phyloP scores from a whole-genome alignment of 2,329 filamentous ascomycete genomes.

The Aspergillus costaricaensis region DNA sequence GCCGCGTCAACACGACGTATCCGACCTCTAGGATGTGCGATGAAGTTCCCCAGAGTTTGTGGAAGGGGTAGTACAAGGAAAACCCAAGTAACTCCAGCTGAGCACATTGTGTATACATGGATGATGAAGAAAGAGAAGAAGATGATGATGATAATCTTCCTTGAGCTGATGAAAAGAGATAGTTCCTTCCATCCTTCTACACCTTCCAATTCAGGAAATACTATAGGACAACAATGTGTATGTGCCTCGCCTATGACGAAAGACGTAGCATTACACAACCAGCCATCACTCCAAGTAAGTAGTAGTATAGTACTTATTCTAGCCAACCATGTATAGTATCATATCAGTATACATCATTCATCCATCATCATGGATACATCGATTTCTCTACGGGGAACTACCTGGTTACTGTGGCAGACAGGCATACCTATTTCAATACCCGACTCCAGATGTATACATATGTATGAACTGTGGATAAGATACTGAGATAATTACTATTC shows the following conservation, averaged over 20 bases:
- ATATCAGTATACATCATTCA: neutral
- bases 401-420: neutral
- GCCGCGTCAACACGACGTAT: constrained; percentile 8
- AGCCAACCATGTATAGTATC: neutral
- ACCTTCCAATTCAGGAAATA: too few species aligned
- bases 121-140: neutral
- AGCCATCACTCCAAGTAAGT: too few species aligned
- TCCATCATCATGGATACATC: neutral
- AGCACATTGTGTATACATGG: neutral
- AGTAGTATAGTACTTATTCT: too few species aligned
- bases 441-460: neutral
- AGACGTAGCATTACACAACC: too few species aligned
- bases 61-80: neutral
- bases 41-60: neutral
- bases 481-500: too few species aligned
- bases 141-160: neutral
- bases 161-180: too few species aligned
- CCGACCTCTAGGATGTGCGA: neutral
- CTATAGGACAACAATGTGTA: too few species aligned
- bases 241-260: too few species aligned
- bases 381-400: neutral
- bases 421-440: neutral
- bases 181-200: too few species aligned
- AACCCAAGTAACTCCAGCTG: neutral
- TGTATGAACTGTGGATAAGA: too few species aligned